These are phyloP conservation scores for Phytophthora hybrid DNA, from an alignment of 352 stramenopile species.

Conservation along the genomic window DNA sequence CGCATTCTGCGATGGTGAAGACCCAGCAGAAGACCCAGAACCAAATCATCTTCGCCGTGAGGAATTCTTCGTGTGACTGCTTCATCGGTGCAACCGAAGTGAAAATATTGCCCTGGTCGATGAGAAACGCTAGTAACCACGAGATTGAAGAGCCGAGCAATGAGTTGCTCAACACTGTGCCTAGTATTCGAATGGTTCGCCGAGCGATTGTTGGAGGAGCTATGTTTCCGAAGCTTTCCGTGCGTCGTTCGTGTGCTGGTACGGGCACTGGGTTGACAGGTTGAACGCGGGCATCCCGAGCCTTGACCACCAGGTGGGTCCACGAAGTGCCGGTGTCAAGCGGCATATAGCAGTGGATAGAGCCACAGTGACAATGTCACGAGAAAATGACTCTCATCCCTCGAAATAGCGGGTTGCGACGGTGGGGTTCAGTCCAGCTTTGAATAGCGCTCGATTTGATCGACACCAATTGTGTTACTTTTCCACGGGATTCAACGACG, in stretches of 20 bases:
- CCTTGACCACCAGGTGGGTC: slow-evolving; percentile 21
- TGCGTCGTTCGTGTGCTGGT: background rate
- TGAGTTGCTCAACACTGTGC: slow-evolving; percentile 36
- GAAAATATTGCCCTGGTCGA: slow-evolving; percentile 26
- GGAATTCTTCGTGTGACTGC: slow-evolving; percentile 24
- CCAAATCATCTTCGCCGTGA: slow-evolving; percentile 32
- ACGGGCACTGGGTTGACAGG: background rate
- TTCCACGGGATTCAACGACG: too few species aligned
- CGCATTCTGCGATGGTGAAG: slow-evolving; percentile 29
- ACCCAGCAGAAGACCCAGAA: slow-evolving; percentile 34
- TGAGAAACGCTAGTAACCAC: slow-evolving; percentile 26
- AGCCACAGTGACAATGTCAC: background rate
- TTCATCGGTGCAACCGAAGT: background rate
- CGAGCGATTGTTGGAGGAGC: slow-evolving; percentile 4
- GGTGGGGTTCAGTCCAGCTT: too few species aligned
- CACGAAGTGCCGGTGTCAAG: slow-evolving; percentile 4
- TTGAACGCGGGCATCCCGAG: slow-evolving; percentile 20
- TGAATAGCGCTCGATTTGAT: too few species aligned
- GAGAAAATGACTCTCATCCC: background rate
- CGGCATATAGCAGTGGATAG: background rate
- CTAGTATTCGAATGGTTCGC: slow-evolving; percentile 23
- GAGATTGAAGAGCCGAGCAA: slow-evolving; percentile 25
- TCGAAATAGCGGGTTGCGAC: background rate
- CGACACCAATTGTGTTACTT: too few species aligned
- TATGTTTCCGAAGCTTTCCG: slow-evolving; percentile 15